Evolutionary conservation across 192 early-diverging fungal species (phyloP).

Genomic region (Coemansia sp.): DNA sequence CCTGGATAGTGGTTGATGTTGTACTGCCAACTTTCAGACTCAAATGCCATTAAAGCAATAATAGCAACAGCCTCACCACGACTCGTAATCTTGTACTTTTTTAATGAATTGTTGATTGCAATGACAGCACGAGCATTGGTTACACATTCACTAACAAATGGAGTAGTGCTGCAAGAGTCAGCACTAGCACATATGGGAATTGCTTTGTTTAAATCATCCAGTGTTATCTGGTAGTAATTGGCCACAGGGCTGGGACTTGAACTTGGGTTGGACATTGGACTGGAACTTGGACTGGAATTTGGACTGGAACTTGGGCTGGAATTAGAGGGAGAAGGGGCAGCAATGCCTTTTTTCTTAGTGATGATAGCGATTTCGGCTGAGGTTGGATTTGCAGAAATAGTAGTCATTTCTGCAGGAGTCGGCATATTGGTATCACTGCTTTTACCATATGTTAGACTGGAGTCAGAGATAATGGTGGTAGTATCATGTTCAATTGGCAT

Average conservation of each 20-base stretch:
- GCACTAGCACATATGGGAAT: background rate
- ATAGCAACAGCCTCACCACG: conserved; percentile 38
- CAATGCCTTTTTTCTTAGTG: too few relatives aligned
- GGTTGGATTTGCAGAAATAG: too few relatives aligned
- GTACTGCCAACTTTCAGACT: conserved; percentile 36
- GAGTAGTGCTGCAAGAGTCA: background rate
- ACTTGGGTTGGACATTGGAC: too few relatives aligned
- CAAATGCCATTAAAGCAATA: conserved; percentile 31
- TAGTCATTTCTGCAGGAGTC: too few relatives aligned
- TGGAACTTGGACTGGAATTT: too few relatives aligned
- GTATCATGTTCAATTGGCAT: background rate
- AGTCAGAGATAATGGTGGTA: too few relatives aligned
- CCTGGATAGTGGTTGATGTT: conserved; percentile 29
- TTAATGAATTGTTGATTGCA: conserved; percentile 22
- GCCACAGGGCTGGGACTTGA: background rate
- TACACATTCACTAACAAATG: conserved; percentile 13
- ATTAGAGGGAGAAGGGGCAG: too few relatives aligned
- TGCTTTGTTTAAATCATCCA: background rate
- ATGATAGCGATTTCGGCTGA: too few relatives aligned
- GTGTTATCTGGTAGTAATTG: background rate
- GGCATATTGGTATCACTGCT: too few relatives aligned
- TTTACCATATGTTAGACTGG: too few relatives aligned
- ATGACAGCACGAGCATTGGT: conserved; percentile 23
- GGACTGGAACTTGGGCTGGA: too few relatives aligned
- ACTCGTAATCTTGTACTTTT: conserved; percentile 25